phyloP scores from a whole-genome alignment of 2,329 filamentous ascomycete species.

The Ophiostoma tasmaniense region DNA sequence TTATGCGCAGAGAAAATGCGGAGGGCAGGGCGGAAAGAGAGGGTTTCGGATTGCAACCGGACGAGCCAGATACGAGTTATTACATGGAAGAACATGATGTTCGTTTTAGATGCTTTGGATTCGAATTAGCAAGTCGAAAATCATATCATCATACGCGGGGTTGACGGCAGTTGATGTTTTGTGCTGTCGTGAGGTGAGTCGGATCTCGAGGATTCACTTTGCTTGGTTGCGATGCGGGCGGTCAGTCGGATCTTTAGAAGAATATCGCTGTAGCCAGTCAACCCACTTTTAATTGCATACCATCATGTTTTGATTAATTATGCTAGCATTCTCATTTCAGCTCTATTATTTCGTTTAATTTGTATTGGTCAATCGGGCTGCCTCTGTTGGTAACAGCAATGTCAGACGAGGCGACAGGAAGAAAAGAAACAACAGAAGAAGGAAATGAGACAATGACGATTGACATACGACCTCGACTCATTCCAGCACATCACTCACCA shows the following conservation, averaged over 20 bases:
- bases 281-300: not conserved
- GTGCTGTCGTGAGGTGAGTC: not conserved
- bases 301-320: not conserved
- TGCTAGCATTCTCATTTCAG: not conserved
- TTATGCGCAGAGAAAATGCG: not conserved
- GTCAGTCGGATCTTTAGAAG: not conserved
- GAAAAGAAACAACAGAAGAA: not conserved
- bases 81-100: not conserved
- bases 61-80: not conserved
- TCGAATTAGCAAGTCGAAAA: not conserved
- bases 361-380: not conserved
- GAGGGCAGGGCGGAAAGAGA: not conserved
- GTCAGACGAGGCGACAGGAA: not conserved
- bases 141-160: not conserved
- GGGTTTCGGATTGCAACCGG: not conserved
- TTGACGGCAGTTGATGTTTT: not conserved
- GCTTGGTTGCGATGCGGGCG: not conserved
- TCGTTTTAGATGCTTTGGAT: not conserved
- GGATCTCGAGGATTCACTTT: not conserved
- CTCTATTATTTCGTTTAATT: not conserved
- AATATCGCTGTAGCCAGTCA: not conserved
- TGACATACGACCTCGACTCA: not conserved
- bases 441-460: not conserved
- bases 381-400: not conserved
- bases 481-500: not conserved